These are phyloP conservation scores for Leptographium lundbergii DNA, from an alignment of 2,329 filamentous ascomycete species.

Conservation along the genomic window DNA sequence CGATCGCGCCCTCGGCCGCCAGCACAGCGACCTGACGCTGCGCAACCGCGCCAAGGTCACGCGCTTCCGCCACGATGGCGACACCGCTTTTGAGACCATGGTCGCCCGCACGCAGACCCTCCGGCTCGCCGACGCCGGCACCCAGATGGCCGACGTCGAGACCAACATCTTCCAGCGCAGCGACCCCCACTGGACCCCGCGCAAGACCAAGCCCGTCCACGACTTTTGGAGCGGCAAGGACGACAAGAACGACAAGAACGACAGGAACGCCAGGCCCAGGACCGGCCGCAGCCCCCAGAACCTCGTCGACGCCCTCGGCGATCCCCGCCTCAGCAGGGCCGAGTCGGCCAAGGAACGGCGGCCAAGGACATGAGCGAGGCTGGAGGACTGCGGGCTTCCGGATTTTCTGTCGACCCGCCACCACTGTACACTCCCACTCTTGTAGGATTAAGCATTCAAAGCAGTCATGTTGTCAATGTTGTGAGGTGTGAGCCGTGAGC, in stretches of 20 bases:
- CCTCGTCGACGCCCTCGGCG: conserved; percentile 4
- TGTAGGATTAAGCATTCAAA: too few relatives aligned
- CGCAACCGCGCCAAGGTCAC: conserved; percentile 79
- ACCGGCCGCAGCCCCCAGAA: neutral
- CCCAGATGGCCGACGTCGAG: conserved; percentile 12
- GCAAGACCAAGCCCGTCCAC: conserved; percentile 7
- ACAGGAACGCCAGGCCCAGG: neutral
- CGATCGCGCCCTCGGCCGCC: conserved; percentile 39
- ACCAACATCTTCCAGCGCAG: conserved; percentile 3
- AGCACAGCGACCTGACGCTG: conserved; percentile 57
- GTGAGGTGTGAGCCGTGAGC: too few relatives aligned
- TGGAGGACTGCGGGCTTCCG: too few relatives aligned
- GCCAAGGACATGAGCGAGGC: too few relatives aligned
- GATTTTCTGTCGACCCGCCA: too few relatives aligned
- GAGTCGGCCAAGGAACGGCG: too few relatives aligned
- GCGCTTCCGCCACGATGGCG: conserved; percentile 53
- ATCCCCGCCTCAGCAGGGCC: neutral
- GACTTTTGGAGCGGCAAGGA: conserved; percentile 7
- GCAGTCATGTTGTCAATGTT: too few relatives aligned
- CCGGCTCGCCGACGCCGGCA: conserved; percentile 16
- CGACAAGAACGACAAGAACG: neutral
- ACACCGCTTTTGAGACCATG: conserved; percentile 54
- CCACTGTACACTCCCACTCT: too few relatives aligned
- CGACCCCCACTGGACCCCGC: neutral
- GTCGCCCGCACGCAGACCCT: conserved; percentile 30